phyloP scores from a whole-genome alignment of 495 filamentous ascomycete genomes.

The Parmelia sp. region DNA sequence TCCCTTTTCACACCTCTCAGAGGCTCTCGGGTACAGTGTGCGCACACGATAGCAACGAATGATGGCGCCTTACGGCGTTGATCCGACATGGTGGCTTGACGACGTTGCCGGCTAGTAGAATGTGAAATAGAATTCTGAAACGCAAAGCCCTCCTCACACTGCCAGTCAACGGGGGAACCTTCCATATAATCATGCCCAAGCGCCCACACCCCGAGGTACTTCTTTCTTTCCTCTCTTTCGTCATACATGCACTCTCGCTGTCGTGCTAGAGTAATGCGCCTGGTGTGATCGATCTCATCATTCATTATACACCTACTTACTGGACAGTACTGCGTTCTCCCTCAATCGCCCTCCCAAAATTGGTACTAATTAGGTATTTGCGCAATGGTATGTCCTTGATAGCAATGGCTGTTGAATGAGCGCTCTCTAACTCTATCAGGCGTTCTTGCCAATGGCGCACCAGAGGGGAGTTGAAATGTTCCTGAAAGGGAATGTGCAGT shows the following conservation, averaged over 20 bases:
- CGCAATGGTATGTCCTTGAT: slow-evolving; percentile 19
- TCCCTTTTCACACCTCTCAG: not conserved
- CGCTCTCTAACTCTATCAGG: slow-evolving; percentile 16
- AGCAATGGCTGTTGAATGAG: not conserved
- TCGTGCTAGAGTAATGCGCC: slow-evolving; percentile 18
- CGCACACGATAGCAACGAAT: slow-evolving; percentile 11
- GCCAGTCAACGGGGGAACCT: not conserved
- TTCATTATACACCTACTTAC: not conserved
- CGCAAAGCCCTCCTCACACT: slow-evolving; percentile 4
- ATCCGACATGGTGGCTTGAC: slow-evolving; percentile 9
- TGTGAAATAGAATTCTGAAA: slow-evolving; percentile 5
- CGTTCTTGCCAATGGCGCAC: slow-evolving; percentile 31
- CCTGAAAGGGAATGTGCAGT: slow-evolving; percentile 33
- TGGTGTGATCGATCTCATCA: slow-evolving; percentile 11
- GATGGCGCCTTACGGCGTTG: not conserved
- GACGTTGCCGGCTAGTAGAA: slow-evolving; percentile 11
- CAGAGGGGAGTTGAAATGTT: slow-evolving; percentile 39
- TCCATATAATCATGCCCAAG: slow-evolving; percentile 29
- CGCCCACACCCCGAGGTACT: slow-evolving; percentile 29
- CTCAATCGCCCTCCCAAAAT: not conserved
- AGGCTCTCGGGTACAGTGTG: not conserved
- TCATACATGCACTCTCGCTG: slow-evolving; percentile 13
- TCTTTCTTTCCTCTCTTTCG: slow-evolving; percentile 23
- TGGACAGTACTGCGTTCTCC: not conserved
- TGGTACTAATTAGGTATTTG: not conserved